Conservation (phyloP, 805 yeast genomes). For the Cephaloascus fragrans region DNA sequence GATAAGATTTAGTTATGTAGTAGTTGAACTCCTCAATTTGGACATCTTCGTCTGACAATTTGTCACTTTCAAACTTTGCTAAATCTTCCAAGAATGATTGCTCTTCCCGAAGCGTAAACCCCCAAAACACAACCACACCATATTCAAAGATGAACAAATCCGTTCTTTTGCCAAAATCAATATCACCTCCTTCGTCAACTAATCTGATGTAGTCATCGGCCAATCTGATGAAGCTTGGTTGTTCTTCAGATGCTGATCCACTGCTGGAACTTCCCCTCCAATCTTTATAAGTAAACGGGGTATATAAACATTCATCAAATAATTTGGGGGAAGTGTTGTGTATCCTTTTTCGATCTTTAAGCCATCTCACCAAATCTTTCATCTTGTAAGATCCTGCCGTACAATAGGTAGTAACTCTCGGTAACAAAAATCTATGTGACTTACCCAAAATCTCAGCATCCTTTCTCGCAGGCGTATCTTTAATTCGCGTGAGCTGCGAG, state of each 20-base stretch:
- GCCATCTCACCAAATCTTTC: constrained; percentile 80
- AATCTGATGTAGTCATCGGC: constrained; percentile 35
- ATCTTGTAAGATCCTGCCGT: constrained; percentile 88
- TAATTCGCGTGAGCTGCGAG: constrained; percentile 76
- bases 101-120: constrained; percentile 80
- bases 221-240: neutral
- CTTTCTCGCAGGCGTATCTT: constrained; percentile 79
- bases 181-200: constrained; percentile 93
- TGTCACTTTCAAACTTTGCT: constrained; percentile 88
- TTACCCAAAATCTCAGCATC: constrained; percentile 94
- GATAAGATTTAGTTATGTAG: constrained; percentile 87
- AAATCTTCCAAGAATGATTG: constrained; percentile 69
- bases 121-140: constrained; percentile 98
- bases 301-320: constrained; percentile 90
- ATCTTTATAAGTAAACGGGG: constrained; percentile 78
- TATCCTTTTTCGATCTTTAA: constrained; percentile 63
- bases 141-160: constrained; percentile 89
- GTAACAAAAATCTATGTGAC: constrained; percentile 71
- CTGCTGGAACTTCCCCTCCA: constrained; percentile 49
- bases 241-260: neutral
- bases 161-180: constrained; percentile 70
- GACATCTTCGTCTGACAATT: constrained; percentile 82
- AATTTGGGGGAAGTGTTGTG: constrained; percentile 78
- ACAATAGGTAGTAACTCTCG: constrained; percentile 93
- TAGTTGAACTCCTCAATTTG: constrained; percentile 94